Evolutionary conservation across 345 rosid genomes (phyloP).

Genomic region (Salix viminalis): DNA sequence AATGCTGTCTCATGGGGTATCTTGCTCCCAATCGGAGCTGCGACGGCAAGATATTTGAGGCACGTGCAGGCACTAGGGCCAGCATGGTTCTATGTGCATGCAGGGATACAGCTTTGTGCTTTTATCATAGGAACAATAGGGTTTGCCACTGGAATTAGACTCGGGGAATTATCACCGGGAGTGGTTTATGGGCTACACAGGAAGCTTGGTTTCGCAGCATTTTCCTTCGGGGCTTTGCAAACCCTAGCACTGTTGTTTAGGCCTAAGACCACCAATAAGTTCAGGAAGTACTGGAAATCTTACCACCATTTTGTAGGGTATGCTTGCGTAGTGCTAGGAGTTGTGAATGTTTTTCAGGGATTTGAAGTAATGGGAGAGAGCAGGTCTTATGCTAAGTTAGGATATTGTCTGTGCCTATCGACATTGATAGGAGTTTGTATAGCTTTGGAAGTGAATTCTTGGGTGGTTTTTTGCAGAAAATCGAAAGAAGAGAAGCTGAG

Average conservation of each 20-base stretch:
- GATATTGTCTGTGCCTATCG: constrained; percentile 70
- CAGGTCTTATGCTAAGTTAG: constrained; percentile 61
- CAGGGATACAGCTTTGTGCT: constrained; percentile 54
- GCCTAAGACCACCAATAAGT: constrained; percentile 82
- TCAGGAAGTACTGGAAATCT: constrained; percentile 89
- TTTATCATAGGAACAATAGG: constrained; percentile 66
- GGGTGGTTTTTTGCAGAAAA: constrained; percentile 92
- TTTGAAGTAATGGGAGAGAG: constrained; percentile 81
- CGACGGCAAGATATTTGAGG: constrained; percentile 68
- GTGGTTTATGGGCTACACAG: constrained; percentile 66
- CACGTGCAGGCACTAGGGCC: constrained; percentile 69
- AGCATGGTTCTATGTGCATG: constrained; percentile 81
- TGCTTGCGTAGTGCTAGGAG: constrained; percentile 77
- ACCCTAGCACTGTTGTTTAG: constrained; percentile 76
- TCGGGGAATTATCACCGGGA: constrained; percentile 69
- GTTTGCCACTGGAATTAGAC: constrained; percentile 65
- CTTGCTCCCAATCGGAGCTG: constrained; percentile 64
- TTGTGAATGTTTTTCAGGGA: constrained; percentile 96
- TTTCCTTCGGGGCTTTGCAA: constrained; percentile 58
- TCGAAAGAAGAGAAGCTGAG: constrained; percentile 89
- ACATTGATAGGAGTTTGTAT: constrained; percentile 68
- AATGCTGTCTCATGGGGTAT: constrained; percentile 82
- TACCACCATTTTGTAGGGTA: constrained; percentile 97
- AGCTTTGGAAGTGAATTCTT: constrained; percentile 86
- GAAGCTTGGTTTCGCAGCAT: constrained; percentile 68